A percentile compares a stretch with the other conserved stretches of the same genome.
Evolutionary conservation across 805 yeast genomes (phyloP).

Genomic region (Maudiozyma serrabonitensis): DNA sequence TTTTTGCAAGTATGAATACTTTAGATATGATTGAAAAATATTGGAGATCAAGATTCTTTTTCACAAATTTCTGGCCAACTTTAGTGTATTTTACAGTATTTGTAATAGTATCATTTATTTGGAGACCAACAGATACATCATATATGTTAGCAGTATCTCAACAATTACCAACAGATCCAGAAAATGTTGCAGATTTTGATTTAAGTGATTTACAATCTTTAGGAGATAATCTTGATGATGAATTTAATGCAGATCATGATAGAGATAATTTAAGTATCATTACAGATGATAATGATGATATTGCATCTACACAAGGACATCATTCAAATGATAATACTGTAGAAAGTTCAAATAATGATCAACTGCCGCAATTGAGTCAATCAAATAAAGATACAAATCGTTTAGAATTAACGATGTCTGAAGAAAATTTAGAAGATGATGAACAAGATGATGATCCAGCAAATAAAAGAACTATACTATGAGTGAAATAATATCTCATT

Average conservation of each 20-base stretch:
- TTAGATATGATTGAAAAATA: constrained; percentile 72
- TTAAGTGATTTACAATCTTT: constrained; percentile 44
- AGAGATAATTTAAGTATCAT: constrained; percentile 18
- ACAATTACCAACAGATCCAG: constrained; percentile 78
- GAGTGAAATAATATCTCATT: background rate
- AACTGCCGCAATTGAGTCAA: background rate
- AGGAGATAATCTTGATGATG: constrained; percentile 31
- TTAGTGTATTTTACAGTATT: constrained; percentile 78
- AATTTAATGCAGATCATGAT: constrained; percentile 30
- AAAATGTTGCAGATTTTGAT: constrained; percentile 58
- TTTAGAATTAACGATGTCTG: constrained; percentile 26
- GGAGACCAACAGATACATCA: constrained; percentile 97
- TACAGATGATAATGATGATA: constrained; percentile 15
- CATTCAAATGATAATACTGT: background rate
- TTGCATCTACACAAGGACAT: constrained; percentile 5
- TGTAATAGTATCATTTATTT: constrained; percentile 73
- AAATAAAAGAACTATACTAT: constrained; percentile 4
- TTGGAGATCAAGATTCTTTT: constrained; percentile 87
- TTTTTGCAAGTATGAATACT: constrained; percentile 63
- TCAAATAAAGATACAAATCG: constrained; percentile 6
- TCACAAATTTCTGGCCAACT: constrained; percentile 92
- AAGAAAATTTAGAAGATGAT: constrained; percentile 16
- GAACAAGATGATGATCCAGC: background rate
- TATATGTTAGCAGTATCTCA: constrained; percentile 90
- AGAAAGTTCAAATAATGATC: background rate